A percentile compares a stretch with the other conserved stretches of the same genome.
These are phyloP conservation scores for Zygotorulaspora danielsina DNA, from an alignment of 805 yeast genomes.

Conservation along the genomic window DNA sequence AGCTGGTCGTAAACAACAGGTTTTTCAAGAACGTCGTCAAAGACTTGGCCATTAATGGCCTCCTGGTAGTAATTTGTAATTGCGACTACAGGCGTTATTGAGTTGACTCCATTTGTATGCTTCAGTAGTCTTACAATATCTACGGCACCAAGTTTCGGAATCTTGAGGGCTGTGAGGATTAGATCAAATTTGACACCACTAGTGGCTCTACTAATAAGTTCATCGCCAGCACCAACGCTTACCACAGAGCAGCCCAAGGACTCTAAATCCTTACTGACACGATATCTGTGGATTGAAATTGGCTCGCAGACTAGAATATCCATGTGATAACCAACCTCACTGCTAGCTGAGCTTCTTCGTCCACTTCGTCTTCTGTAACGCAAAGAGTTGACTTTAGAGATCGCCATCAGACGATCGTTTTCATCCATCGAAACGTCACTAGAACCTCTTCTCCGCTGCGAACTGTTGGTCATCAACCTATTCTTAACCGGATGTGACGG, in stretches of 20 bases:
- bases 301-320: slow-evolving; percentile 84
- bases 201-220: slow-evolving; percentile 72
- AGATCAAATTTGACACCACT: slow-evolving; percentile 81
- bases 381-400: slow-evolving; percentile 28
- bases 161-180: slow-evolving; percentile 68
- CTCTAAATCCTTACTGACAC: slow-evolving; percentile 59
- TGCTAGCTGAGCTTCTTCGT: slow-evolving; percentile 24
- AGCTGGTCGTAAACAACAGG: slow-evolving; percentile 43
- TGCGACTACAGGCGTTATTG: slow-evolving; percentile 72
- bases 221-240: slow-evolving; percentile 74
- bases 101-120: slow-evolving; percentile 72
- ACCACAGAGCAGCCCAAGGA: slow-evolving; percentile 76
- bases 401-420: slow-evolving; percentile 25
- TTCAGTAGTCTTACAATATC: slow-evolving; percentile 76
- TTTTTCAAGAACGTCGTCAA: slow-evolving; percentile 70
- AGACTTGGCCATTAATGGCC: slow-evolving; percentile 48
- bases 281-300: slow-evolving; percentile 72
- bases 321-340: slow-evolving; percentile 34
- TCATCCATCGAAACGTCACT: slow-evolving; percentile 25
- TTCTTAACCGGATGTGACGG: slow-evolving; percentile 29
- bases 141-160: slow-evolving; percentile 62
- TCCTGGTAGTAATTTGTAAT: slow-evolving; percentile 69
- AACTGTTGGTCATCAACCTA: slow-evolving; percentile 46
- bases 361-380: slow-evolving; percentile 31
- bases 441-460: slow-evolving; percentile 21